Evolutionary conservation across 345 rosid genomes (phyloP), one percentile per base, ranked within the genome.

Genomic region (Trapa incisa): DNA sequence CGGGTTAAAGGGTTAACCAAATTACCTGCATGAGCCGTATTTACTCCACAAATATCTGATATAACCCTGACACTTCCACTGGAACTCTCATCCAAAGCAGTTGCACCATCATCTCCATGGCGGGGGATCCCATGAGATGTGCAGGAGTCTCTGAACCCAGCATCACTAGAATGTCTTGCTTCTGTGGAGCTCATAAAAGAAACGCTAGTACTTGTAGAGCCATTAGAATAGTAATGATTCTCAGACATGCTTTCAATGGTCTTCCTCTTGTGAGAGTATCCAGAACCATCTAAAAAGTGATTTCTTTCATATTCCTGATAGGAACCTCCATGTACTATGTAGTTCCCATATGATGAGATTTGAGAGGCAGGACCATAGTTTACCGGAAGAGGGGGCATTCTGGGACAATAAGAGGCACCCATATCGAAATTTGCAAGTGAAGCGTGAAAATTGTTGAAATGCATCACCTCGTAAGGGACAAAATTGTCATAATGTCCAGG

Each of bases 211-310:
- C 83, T 78, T 71, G 78, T 76, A 61, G 83, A 77, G 53, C 86
- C 73, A 79, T 79, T 81, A 62, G 65, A 74, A 72, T 76, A 76
- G 68, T 76, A 74, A 70, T 81, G 89, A 58, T 58, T 68, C 70
- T 79, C 89, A 0, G 80, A 80, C 52, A 77, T 32, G 42, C 75
- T 83, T 74, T 85, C 90, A 33, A 83, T 71, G 54, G 75, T 87
- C 77, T 91, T 91, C 79, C 85, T 84, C 80, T 89, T 89, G 78
- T 73, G 89, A 52, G 82, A 62, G 47, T 81, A 85, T 74, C 86
- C 83, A 37, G 75, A 74, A 60, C 76, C 72, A 68, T 85, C 90
- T 84, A 84, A 74, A 66, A 77, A 80, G 66, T 77, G 81, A 64
- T 74, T 80, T 70, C 82, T 80, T 64, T 83, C 88, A 73, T 81